phyloP scores from a whole-genome alignment of 768 basidiomycete species.

The Leccinum longicurvipes region DNA sequence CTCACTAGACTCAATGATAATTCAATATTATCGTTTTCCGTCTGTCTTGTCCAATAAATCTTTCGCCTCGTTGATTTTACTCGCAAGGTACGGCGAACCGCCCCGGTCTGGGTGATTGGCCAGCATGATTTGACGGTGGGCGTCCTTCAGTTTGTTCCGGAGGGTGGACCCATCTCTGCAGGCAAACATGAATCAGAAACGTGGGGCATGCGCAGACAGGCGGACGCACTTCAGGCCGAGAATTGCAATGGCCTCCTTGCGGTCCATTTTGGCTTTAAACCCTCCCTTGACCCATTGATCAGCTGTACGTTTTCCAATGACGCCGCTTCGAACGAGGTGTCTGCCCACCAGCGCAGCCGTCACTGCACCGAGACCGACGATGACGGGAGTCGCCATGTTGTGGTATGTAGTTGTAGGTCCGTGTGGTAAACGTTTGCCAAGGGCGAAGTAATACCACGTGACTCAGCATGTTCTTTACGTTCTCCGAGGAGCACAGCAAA shows the following conservation, averaged over 20 bases:
- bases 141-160: conserved; percentile 84
- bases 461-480: not conserved
- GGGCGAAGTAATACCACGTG: not conserved
- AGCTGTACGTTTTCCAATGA: conserved; percentile 52
- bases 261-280: conserved; percentile 89
- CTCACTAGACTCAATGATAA: conserved; percentile 9
- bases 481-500: too few relatives aligned
- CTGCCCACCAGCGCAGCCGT: conserved; percentile 70
- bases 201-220: not conserved
- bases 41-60: conserved; percentile 84
- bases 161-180: conserved; percentile 46
- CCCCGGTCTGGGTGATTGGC: conserved; percentile 99
- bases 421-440: not conserved
- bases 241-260: conserved; percentile 83
- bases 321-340: conserved; percentile 60
- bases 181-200: not conserved
- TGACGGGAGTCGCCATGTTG: conserved; percentile 74
- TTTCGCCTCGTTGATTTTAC: conserved; percentile 99
- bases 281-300: conserved; percentile 75
- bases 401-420: too few relatives aligned
- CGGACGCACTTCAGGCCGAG: conserved; percentile 84
- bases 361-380: conserved; percentile 74
- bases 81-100: conserved; percentile 96
- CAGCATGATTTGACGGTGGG: conserved; percentile 95
- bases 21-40: conserved; percentile 36